Evolutionary conservation across 768 basidiomycete genomes (phyloP).

Genomic region (Suillus subalutaceus): DNA sequence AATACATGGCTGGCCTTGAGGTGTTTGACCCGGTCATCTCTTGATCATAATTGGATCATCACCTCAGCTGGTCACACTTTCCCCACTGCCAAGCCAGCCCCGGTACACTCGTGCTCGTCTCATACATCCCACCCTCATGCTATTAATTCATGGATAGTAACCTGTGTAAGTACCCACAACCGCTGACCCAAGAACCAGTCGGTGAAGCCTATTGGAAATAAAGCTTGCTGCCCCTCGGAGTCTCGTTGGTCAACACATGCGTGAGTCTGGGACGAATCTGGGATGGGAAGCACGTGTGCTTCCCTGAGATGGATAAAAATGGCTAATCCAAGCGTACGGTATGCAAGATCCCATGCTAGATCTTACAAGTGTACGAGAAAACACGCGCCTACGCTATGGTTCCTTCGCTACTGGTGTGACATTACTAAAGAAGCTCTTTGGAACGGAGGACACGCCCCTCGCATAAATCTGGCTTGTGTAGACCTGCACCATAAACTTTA

Average conservation of each 20-base stretch:
- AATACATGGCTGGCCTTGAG: not conserved
- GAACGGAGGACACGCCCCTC: conserved; percentile 85
- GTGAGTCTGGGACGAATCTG: not conserved
- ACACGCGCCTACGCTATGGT: conserved; percentile 9
- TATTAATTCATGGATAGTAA: not conserved
- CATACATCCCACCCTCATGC: not conserved
- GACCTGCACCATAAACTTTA: conserved; percentile 45
- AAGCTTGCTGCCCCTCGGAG: not conserved
- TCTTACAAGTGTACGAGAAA: not conserved
- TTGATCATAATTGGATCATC: not conserved
- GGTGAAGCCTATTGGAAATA: not conserved
- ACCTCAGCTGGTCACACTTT: not conserved
- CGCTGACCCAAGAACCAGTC: too few species aligned
- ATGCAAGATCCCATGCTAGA: not conserved
- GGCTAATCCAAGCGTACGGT: not conserved
- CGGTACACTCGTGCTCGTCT: not conserved
- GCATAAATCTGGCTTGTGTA: conserved; percentile 88
- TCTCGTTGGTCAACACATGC: not conserved
- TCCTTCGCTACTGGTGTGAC: conserved; percentile 20
- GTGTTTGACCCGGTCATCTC: not conserved
- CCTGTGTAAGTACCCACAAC: too few species aligned
- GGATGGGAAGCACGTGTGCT: not conserved
- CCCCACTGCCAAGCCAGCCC: not conserved
- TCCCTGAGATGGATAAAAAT: not conserved
- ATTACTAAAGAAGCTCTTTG: conserved; percentile 51